These are phyloP conservation scores for Aspergillus asperescens DNA, from an alignment of 495 filamentous ascomycete species.

Conservation along the genomic window DNA sequence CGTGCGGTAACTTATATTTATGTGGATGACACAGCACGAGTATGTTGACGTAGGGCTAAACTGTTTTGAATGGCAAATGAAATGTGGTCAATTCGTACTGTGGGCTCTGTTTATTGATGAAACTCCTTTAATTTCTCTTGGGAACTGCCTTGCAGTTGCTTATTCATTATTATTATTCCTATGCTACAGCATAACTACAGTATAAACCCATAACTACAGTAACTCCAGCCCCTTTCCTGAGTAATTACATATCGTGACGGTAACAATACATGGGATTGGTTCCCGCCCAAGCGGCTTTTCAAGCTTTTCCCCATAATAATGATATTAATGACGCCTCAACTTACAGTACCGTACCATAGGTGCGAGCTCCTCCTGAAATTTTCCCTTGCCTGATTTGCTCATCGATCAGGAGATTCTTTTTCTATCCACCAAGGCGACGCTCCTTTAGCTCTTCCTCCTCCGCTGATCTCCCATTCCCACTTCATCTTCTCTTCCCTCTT, in stretches of 20 bases:
- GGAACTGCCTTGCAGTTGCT: constrained; percentile 7
- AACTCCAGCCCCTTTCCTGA: too few relatives aligned
- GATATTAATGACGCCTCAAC: background rate
- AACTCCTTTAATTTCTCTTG: constrained; percentile 10
- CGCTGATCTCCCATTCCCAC: background rate
- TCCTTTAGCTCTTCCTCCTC: background rate
- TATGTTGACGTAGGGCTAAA: background rate
- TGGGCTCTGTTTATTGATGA: constrained; percentile 3
- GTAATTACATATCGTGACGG: constrained; percentile 3
- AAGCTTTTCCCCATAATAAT: too few relatives aligned
- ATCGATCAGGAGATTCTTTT: constrained; percentile 1
- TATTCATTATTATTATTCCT: too few relatives aligned
- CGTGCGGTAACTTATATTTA: too few relatives aligned
- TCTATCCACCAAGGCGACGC: background rate
- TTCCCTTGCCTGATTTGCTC: too few relatives aligned
- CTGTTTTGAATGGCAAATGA: background rate
- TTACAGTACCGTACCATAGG: constrained; percentile 5
- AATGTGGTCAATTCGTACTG: background rate
- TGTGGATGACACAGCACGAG: too few relatives aligned
- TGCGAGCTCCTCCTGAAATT: constrained; percentile 1
- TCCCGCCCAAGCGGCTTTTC: background rate
- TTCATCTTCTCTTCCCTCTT: background rate
- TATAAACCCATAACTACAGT: too few relatives aligned
- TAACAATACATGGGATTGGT: background rate
- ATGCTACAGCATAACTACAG: too few relatives aligned